phyloP scores from a whole-genome alignment of 768 basidiomycete species.

The Hygrophorus pudorinus region DNA sequence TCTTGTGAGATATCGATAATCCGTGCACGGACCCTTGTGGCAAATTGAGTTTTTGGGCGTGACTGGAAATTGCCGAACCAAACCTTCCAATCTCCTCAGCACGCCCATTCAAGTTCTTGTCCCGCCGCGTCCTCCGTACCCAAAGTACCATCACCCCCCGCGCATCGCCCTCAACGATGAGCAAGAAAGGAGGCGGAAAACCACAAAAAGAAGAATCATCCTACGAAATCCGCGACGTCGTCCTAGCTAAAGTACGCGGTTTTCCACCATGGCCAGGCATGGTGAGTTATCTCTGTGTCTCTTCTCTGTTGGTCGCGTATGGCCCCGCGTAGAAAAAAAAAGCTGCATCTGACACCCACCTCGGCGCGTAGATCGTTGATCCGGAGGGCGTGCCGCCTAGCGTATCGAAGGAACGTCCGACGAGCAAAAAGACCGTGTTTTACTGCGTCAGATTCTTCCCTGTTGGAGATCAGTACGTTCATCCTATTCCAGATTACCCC shows the following conservation, averaged over 20 bases:
- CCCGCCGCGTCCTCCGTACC: not conserved
- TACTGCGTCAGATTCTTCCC: conserved; percentile 85
- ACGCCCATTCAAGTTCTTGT: not conserved
- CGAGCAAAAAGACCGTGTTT: conserved; percentile 57
- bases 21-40: conserved; percentile 1
- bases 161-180: conserved; percentile 20
- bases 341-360: conserved; percentile 1
- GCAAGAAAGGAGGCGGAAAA: conserved; percentile 47
- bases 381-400: conserved; percentile 48
- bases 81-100: not conserved
- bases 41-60: not conserved
- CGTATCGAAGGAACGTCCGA: conserved; percentile 66
- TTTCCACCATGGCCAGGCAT: conserved; percentile 94
- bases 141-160: not conserved
- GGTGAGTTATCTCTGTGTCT: conserved; percentile 66
- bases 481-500: conserved; percentile 5
- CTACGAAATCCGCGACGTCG: conserved; percentile 73
- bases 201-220: conserved; percentile 30
- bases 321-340: conserved; percentile 7
- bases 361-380: conserved; percentile 63
- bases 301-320: too few species aligned
- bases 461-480: conserved; percentile 81
- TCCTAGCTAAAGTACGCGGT: conserved; percentile 89
- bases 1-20: too few species aligned
- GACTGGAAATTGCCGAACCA: conserved; percentile 2